These are phyloP conservation scores for Pseudogymnoascus sp. DNA, from an alignment of 2,329 filamentous ascomycete genomes.

Conservation along the genomic window DNA sequence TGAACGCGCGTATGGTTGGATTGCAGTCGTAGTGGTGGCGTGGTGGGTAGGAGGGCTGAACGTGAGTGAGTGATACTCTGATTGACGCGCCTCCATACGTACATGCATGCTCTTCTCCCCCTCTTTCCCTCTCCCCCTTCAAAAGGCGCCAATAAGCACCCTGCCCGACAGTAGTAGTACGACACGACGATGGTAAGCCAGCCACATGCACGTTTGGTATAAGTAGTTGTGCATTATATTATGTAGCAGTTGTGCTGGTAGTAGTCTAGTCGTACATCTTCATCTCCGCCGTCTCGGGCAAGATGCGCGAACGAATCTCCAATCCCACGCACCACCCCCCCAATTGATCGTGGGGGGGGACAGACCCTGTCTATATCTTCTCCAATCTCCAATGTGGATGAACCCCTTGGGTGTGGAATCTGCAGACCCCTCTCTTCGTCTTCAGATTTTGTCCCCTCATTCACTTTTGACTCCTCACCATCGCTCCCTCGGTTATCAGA, in stretches of 20 bases:
- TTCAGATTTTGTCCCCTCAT: not conserved
- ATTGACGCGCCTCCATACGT: not conserved
- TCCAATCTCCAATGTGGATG: not conserved
- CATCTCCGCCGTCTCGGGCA: not conserved
- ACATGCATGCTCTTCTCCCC: not conserved
- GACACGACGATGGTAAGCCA: not conserved
- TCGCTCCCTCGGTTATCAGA: not conserved
- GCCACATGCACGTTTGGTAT: not conserved
- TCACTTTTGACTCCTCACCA: not conserved
- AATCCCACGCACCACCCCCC: not conserved
- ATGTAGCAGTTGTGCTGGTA: not conserved
- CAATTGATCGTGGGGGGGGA: not conserved
- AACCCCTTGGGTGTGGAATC: not conserved
- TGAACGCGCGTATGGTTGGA: not conserved
- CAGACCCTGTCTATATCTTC: not conserved
- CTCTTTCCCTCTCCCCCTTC: too few relatives aligned
- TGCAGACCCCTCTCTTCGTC: not conserved
- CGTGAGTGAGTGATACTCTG: not conserved
- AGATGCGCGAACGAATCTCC: not conserved
- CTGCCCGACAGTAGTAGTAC: not conserved
- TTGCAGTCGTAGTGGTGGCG: not conserved
- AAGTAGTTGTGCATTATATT: not conserved
- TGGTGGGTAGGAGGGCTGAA: not conserved
- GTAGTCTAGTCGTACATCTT: not conserved
- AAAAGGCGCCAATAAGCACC: not conserved